phyloP scores from a whole-genome alignment of 106 monocot species.

The Chionographis japonica region DNA sequence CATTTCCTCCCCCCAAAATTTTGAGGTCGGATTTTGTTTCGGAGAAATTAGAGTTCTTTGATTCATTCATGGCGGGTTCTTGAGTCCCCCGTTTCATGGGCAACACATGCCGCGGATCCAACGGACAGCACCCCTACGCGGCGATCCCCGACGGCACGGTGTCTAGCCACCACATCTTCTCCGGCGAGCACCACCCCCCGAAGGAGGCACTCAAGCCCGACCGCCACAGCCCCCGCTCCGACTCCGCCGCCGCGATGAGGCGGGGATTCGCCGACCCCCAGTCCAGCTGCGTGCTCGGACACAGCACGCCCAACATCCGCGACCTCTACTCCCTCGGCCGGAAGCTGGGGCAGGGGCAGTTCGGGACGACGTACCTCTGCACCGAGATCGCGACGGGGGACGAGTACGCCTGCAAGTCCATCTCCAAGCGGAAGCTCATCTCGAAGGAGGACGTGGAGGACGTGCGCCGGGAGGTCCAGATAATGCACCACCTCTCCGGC shows the following conservation, averaged over 20 bases:
- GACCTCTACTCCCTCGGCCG: slow-evolving; percentile 32
- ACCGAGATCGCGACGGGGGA: slow-evolving; percentile 30
- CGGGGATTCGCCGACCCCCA: too few species aligned
- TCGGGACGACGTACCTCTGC: slow-evolving; percentile 39
- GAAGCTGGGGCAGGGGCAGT: slow-evolving; percentile 42
- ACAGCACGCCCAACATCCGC: slow-evolving; percentile 27
- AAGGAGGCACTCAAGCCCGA: not conserved
- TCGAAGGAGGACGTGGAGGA: slow-evolving; percentile 39
- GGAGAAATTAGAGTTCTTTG: too few species aligned
- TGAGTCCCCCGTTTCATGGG: slow-evolving; percentile 1
- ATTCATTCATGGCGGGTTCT: too few species aligned
- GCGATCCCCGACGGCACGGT: too few species aligned
- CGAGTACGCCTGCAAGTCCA: slow-evolving; percentile 42
- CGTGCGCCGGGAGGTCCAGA: slow-evolving; percentile 43
- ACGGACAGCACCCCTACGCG: too few species aligned
- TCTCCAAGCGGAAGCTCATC: slow-evolving; percentile 41
- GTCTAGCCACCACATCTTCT: not conserved
- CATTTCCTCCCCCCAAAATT: too few species aligned
- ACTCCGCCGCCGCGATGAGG: not conserved
- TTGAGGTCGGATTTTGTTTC: too few species aligned
- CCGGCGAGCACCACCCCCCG: not conserved
- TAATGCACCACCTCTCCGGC: slow-evolving; percentile 43
- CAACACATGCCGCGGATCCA: slow-evolving; percentile 3
- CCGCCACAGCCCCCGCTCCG: not conserved
- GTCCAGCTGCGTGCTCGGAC: slow-evolving; percentile 26